phyloP scores from a whole-genome alignment of 306 rosid genomes.

The Bauhinia variegata region DNA sequence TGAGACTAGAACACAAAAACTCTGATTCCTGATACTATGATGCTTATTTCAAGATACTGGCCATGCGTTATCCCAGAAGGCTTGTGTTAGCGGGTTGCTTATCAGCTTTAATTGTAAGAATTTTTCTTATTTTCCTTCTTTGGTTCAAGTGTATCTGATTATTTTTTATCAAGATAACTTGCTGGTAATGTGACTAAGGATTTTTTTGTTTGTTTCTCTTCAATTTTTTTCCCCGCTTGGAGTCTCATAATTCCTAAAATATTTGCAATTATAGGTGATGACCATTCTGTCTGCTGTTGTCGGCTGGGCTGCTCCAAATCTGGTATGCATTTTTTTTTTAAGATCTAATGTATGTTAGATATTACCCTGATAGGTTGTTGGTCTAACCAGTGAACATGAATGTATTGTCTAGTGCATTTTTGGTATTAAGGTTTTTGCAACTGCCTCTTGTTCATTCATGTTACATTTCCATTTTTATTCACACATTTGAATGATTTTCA shows the following conservation, averaged over 20 bases:
- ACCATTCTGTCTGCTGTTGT: slow-evolving; percentile 88
- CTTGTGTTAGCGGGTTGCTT: slow-evolving; percentile 88
- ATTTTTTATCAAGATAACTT: neutral
- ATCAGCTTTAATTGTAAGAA: slow-evolving; percentile 77
- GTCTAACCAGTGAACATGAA: neutral
- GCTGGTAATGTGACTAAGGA: neutral
- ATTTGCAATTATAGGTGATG: slow-evolving; percentile 70
- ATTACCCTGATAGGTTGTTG: too few species aligned
- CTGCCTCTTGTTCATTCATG: neutral
- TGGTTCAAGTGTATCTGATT: neutral
- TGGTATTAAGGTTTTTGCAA: slow-evolving; percentile 12
- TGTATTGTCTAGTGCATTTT: neutral
- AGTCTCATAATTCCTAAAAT: slow-evolving; percentile 22
- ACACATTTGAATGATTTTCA: slow-evolving; percentile 6
- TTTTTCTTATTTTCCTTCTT: slow-evolving; percentile 6
- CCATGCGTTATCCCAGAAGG: slow-evolving; percentile 93
- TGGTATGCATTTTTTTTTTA: slow-evolving; percentile 51
- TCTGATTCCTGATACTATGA: slow-evolving; percentile 34
- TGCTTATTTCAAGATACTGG: slow-evolving; percentile 68
- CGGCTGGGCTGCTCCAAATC: slow-evolving; percentile 98
- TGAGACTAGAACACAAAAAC: slow-evolving; percentile 14
- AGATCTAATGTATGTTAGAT: too few species aligned
- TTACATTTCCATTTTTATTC: neutral
- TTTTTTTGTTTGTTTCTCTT: neutral
- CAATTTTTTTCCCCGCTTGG: neutral